Conservation (phyloP, 2,329 filamentous ascomycete species). For the Talaromyces sp. region DNA sequence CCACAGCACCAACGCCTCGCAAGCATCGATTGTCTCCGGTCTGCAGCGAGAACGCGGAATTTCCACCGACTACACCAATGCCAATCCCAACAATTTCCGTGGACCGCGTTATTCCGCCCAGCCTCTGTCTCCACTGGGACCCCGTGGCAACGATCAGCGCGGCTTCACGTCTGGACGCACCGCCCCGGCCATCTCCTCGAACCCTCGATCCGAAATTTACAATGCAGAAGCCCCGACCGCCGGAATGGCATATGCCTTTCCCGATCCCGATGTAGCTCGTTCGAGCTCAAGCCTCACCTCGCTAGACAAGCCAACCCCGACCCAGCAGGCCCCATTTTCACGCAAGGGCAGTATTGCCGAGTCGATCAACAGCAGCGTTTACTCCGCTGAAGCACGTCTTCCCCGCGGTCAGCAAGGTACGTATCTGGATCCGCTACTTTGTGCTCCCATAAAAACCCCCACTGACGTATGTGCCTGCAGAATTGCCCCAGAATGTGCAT, state of each 20-base stretch:
- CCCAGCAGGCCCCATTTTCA: conserved; percentile 28
- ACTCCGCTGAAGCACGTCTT: conserved; percentile 43
- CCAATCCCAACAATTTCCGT: conserved; percentile 24
- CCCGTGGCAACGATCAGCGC: conserved; percentile 34
- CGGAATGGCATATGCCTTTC: conserved; percentile 47
- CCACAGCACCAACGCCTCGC: conserved; percentile 41
- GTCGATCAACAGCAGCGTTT: conserved; percentile 41
- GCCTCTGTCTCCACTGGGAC: conserved; percentile 37
- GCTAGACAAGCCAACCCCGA: conserved; percentile 25
- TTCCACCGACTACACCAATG: conserved; percentile 29
- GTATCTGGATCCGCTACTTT: conserved; percentile 1
- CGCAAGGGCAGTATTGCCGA: conserved; percentile 43
- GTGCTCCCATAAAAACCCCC: not conserved
- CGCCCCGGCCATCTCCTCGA: conserved; percentile 44
- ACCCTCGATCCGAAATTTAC: conserved; percentile 45
- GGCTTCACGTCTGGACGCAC: conserved; percentile 40
- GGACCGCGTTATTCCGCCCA: conserved; percentile 37
- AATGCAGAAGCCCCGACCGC: conserved; percentile 45
- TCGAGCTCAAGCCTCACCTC: conserved; percentile 31
- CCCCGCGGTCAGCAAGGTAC: conserved; percentile 44
- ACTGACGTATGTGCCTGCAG: conserved; percentile 18
- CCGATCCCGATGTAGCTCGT: conserved; percentile 41
- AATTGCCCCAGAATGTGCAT: conserved; percentile 42
- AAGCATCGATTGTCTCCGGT: conserved; percentile 39
- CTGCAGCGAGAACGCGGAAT: conserved; percentile 40